These are phyloP conservation scores for Cardiospermum halicacabum DNA, from an alignment of 345 rosid species.

Conservation along the genomic window DNA sequence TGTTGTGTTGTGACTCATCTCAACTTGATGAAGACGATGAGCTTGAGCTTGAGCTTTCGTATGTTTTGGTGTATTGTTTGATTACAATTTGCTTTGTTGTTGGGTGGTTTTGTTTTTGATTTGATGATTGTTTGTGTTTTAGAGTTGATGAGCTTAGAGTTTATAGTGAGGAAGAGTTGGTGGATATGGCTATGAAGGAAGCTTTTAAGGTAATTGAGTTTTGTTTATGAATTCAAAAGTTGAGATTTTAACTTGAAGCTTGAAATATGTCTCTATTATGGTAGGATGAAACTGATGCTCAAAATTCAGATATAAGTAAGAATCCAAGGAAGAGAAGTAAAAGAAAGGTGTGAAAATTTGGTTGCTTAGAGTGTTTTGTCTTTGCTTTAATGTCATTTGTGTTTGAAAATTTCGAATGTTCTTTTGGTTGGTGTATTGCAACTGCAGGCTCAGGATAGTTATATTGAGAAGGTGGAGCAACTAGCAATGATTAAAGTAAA, in stretches of 20 bases:
- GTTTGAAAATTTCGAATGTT: too few species aligned
- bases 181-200: slow-evolving; percentile 54
- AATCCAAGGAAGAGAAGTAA: slow-evolving; percentile 24
- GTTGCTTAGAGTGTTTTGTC: not conserved
- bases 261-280: too few species aligned
- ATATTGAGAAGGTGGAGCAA: slow-evolving; percentile 51
- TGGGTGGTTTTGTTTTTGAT: not conserved
- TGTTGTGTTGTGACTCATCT: slow-evolving; percentile 25
- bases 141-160: slow-evolving; percentile 58
- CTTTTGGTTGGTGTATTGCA: slow-evolving; percentile 3
- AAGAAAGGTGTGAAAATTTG: slow-evolving; percentile 15
- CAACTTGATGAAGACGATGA: slow-evolving; percentile 21
- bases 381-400: not conserved
- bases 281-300: slow-evolving; percentile 21
- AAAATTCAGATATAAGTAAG: slow-evolving; percentile 17
- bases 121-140: slow-evolving; percentile 9
- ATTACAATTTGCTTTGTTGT: not conserved
- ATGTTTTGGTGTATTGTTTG: slow-evolving; percentile 2
- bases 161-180: slow-evolving; percentile 44
- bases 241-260: too few species aligned
- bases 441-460: slow-evolving; percentile 37
- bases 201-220: slow-evolving; percentile 29
- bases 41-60: slow-evolving; percentile 40
- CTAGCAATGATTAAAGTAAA: slow-evolving; percentile 61
- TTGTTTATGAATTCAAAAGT: too few species aligned